Conservation (phyloP, 1,139 yeast genomes). For the Maudiozyma humilis region DNA sequence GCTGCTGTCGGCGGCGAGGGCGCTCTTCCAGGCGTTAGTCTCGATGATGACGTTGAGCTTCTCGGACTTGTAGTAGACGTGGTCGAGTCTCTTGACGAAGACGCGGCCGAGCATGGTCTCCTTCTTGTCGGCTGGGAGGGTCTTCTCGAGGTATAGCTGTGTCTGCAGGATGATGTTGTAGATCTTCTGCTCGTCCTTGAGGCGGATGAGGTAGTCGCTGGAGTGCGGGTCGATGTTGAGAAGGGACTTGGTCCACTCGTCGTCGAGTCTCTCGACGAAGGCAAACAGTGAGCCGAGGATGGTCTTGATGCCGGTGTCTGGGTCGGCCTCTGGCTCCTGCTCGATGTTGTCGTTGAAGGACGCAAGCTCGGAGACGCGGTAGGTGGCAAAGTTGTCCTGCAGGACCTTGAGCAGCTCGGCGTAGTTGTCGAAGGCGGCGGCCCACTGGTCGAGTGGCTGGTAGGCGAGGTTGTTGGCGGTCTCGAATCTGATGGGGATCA, state of each 20-base stretch:
- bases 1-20: constrained; percentile 34
- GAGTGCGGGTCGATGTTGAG: constrained; percentile 92
- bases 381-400: constrained; percentile 49
- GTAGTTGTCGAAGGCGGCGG: constrained; percentile 56
- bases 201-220: constrained; percentile 82
- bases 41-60: constrained; percentile 66
- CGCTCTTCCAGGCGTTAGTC: constrained; percentile 55
- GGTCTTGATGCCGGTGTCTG: constrained; percentile 59
- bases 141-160: constrained; percentile 73
- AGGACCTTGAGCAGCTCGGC: constrained; percentile 55
- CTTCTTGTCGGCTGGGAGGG: constrained; percentile 42
- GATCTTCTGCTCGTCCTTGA: constrained; percentile 75
- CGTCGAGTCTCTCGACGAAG: constrained; percentile 87
- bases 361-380: constrained; percentile 74
- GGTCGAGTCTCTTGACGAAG: constrained; percentile 80
- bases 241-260: constrained; percentile 82
- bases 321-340: constrained; percentile 59
- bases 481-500: constrained; percentile 86
- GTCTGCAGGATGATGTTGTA: constrained; percentile 74
- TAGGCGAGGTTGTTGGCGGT: constrained; percentile 56
- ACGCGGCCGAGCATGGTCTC: constrained; percentile 68
- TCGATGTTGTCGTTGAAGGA: constrained; percentile 72
- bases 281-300: constrained; percentile 81
- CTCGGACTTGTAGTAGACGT: constrained; percentile 84
- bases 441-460: constrained; percentile 83